These are phyloP conservation scores for Cocos nucifera DNA, from an alignment of 176 grass and related monocot species.

Conservation along the genomic window DNA sequence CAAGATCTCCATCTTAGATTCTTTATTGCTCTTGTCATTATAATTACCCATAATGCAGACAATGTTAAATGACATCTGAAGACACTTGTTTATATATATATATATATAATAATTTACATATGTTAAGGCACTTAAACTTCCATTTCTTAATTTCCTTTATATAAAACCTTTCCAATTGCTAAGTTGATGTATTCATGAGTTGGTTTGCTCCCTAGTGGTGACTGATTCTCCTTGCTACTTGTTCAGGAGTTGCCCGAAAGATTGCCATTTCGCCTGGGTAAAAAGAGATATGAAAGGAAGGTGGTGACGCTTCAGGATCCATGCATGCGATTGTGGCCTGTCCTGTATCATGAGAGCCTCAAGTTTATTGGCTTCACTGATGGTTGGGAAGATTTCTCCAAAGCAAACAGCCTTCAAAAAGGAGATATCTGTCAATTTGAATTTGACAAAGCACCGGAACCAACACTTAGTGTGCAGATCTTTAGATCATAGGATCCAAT, in stretches of 20 bases:
- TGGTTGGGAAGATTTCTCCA: slow-evolving; percentile 40
- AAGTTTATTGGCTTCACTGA: slow-evolving; percentile 42
- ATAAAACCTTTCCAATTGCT: too few species aligned
- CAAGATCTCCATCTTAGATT: too few species aligned
- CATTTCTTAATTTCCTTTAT: too few species aligned
- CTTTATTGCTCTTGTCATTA: too few species aligned
- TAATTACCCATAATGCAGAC: too few species aligned
- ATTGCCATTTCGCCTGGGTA: slow-evolving; percentile 30
- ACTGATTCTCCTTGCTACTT: too few species aligned
- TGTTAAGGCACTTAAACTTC: too few species aligned
- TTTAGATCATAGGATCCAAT: not conserved
- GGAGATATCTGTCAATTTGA: slow-evolving; percentile 41
- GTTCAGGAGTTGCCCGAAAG: slow-evolving; percentile 37
- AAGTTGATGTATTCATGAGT: too few species aligned
- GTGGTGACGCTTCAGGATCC: slow-evolving; percentile 40
- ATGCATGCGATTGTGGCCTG: slow-evolving; percentile 30
- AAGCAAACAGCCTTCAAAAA: slow-evolving; percentile 28
- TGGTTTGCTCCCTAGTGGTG: too few species aligned
- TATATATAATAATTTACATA: too few species aligned
- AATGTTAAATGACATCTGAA: too few species aligned
- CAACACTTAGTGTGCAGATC: slow-evolving; percentile 21
- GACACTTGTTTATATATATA: too few species aligned
- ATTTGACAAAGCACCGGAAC: slow-evolving; percentile 15
- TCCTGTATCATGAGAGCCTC: slow-evolving; percentile 37
- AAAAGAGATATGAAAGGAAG: slow-evolving; percentile 41